phyloP scores from a whole-genome alignment of 768 basidiomycete genomes.

The Paxillus ammoniavirescens region DNA sequence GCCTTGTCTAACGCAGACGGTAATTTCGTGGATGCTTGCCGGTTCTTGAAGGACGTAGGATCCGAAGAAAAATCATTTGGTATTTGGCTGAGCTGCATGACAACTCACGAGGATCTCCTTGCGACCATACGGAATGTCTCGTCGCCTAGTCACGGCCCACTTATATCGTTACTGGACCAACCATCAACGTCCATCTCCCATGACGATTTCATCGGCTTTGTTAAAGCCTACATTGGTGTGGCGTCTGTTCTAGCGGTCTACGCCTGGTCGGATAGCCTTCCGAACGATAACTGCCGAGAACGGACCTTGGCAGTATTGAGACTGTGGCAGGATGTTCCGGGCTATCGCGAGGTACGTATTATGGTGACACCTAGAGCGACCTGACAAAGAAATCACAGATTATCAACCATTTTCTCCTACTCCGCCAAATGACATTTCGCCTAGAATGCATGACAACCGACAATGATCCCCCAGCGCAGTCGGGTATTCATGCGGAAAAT shows the following conservation, averaged over 20 bases:
- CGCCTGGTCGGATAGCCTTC: constrained; percentile 79
- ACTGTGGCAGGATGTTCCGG: constrained; percentile 46
- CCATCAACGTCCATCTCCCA: constrained; percentile 36
- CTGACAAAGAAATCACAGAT: constrained; percentile 42
- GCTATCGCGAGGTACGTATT: constrained; percentile 64
- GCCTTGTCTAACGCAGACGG: constrained; percentile 53
- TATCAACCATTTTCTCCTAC: constrained; percentile 61
- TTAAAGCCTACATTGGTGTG: constrained; percentile 68
- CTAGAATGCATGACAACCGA: constrained; percentile 63
- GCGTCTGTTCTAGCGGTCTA: constrained; percentile 66
- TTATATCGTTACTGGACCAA: constrained; percentile 39
- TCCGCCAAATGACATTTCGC: constrained; percentile 67
- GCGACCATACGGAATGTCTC: constrained; percentile 26
- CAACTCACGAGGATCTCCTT: constrained; percentile 53
- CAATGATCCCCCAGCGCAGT: constrained; percentile 56
- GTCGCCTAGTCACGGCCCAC: constrained; percentile 24
- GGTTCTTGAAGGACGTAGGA: constrained; percentile 58
- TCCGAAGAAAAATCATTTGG: constrained; percentile 67
- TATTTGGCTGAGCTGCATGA: constrained; percentile 71
- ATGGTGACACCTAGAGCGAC: neutral
- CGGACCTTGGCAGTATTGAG: constrained; percentile 56
- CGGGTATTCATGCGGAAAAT: constrained; percentile 67
- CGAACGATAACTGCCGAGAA: constrained; percentile 61
- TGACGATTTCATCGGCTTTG: constrained; percentile 60
- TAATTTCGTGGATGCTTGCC: constrained; percentile 48